Evolutionary conservation across 225 moss, liverwort and hornwort genomes (phyloP).

Genomic region (Takakia lepidozioides): DNA sequence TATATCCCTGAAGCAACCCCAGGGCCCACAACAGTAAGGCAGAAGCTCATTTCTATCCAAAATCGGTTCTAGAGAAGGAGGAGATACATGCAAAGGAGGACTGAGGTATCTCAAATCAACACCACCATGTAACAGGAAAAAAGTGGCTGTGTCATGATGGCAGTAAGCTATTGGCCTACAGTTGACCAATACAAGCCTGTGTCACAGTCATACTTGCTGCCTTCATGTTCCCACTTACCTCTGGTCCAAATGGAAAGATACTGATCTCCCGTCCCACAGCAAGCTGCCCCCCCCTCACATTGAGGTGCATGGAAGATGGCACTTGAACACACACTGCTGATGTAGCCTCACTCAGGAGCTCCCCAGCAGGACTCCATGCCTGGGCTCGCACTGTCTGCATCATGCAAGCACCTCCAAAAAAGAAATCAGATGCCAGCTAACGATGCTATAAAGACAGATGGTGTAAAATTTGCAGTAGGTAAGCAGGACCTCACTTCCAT

Average conservation of each 20-base stretch:
- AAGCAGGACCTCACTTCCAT: too few species aligned
- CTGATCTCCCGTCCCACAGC: slow-evolving; percentile 79
- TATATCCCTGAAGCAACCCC: too few species aligned
- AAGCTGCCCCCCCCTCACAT: slow-evolving; percentile 86
- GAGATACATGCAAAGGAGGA: too few species aligned
- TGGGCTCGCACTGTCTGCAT: slow-evolving; percentile 61
- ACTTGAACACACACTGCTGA: slow-evolving; percentile 63
- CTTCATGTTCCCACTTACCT: slow-evolving; percentile 44
- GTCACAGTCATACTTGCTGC: neutral
- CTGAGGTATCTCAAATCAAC: too few species aligned
- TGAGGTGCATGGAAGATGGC: slow-evolving; percentile 55
- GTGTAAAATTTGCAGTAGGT: too few species aligned
- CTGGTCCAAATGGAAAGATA: slow-evolving; percentile 70
- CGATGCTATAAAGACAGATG: too few species aligned
- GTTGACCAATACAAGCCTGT: neutral
- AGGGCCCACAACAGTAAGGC: too few species aligned
- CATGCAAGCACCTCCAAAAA: slow-evolving; percentile 1
- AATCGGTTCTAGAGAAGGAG: too few species aligned
- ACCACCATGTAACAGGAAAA: too few species aligned
- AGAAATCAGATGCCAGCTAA: too few species aligned
- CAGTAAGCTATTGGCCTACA: neutral
- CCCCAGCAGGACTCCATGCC: slow-evolving; percentile 55
- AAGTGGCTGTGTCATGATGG: too few species aligned
- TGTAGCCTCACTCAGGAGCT: slow-evolving; percentile 70
- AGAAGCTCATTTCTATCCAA: too few species aligned